phyloP scores from a whole-genome alignment of 2,329 filamentous ascomycete species.

The Nemania serpens region DNA sequence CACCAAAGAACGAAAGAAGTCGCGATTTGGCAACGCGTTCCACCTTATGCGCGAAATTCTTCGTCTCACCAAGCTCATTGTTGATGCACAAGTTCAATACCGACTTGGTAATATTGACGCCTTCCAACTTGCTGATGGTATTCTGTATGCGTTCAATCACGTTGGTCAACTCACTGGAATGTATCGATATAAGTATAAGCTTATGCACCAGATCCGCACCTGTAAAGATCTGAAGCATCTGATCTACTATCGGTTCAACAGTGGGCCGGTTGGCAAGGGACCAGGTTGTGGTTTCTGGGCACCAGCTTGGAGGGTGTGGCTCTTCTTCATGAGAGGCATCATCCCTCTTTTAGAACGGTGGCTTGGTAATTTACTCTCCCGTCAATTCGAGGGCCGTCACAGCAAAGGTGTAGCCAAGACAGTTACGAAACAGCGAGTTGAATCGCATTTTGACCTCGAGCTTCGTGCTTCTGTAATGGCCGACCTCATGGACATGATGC shows the following conservation, averaged over 20 bases:
- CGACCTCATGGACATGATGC: conserved; percentile 99
- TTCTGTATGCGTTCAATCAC: conserved; percentile 99
- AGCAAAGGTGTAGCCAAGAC: conserved; percentile 99
- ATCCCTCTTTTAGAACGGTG: conserved; percentile 95
- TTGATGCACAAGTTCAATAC: conserved; percentile 98
- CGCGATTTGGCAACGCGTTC: conserved; percentile 97
- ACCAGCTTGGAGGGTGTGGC: conserved; percentile 97
- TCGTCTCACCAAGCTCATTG: conserved; percentile 93
- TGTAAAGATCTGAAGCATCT: conserved; percentile 99
- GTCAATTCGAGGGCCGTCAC: conserved; percentile 97
- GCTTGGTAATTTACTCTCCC: conserved; percentile 94
- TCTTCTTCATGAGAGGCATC: conserved; percentile 99
- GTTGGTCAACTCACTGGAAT: conserved; percentile 98
- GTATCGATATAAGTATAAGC: conserved; percentile 99
- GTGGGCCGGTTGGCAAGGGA: conserved; percentile 93
- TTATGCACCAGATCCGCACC: conserved; percentile 99
- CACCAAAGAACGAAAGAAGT: conserved; percentile 99
- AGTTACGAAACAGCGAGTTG: conserved; percentile 97
- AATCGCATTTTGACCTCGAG: conserved; percentile 97
- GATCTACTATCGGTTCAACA: conserved; percentile 99
- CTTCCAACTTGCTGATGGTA: conserved; percentile 97
- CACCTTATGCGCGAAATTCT: conserved; percentile 98
- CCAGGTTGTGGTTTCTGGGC: conserved; percentile 99
- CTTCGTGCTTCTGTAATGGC: conserved; percentile 98
- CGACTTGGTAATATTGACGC: conserved; percentile 97